A percentile compares a stretch with the other conserved stretches of the same genome.
phyloP scores from a whole-genome alignment of 2,329 filamentous ascomycete species.

The Penicillium griseofulvum region DNA sequence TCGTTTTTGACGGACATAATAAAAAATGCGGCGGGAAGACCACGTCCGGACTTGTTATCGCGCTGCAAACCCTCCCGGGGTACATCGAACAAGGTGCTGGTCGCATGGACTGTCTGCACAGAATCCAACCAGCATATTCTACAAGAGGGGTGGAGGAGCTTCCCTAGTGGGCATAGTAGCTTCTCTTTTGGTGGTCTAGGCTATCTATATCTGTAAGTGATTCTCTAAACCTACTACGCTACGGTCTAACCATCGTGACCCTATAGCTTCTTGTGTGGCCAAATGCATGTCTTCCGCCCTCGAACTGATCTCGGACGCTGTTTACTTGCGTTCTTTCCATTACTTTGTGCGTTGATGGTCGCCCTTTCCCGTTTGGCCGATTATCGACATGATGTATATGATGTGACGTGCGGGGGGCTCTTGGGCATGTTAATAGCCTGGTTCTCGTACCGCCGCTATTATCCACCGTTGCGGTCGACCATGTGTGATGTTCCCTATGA shows the following conservation, averaged over 20 bases:
- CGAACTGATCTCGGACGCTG: conserved; percentile 56
- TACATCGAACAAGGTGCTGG: conserved; percentile 55
- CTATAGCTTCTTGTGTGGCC: conserved; percentile 48
- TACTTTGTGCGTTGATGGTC: conserved; percentile 58
- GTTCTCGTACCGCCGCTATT: conserved; percentile 61
- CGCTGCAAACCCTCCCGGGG: conserved; percentile 71
- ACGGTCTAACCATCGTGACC: not conserved
- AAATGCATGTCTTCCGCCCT: conserved; percentile 59
- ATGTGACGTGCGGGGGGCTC: conserved; percentile 56
- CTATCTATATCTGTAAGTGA: conserved; percentile 52
- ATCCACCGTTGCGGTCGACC: conserved; percentile 51
- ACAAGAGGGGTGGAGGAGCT: conserved; percentile 65
- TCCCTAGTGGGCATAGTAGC: conserved; percentile 62
- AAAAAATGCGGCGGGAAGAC: conserved; percentile 82
- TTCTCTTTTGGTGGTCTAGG: conserved; percentile 62
- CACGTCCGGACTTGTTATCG: conserved; percentile 82
- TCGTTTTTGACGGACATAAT: conserved; percentile 83
- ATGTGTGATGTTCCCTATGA: conserved; percentile 55
- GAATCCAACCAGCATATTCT: conserved; percentile 55
- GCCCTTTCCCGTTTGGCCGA: conserved; percentile 62
- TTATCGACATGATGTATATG: conserved; percentile 63
- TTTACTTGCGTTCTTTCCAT: conserved; percentile 54
- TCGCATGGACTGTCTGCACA: conserved; percentile 48
- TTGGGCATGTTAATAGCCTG: conserved; percentile 56
- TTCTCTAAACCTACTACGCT: not conserved